These are phyloP conservation scores for Trametes pubescens DNA, from an alignment of 1,284 basidiomycete genomes.

Conservation along the genomic window DNA sequence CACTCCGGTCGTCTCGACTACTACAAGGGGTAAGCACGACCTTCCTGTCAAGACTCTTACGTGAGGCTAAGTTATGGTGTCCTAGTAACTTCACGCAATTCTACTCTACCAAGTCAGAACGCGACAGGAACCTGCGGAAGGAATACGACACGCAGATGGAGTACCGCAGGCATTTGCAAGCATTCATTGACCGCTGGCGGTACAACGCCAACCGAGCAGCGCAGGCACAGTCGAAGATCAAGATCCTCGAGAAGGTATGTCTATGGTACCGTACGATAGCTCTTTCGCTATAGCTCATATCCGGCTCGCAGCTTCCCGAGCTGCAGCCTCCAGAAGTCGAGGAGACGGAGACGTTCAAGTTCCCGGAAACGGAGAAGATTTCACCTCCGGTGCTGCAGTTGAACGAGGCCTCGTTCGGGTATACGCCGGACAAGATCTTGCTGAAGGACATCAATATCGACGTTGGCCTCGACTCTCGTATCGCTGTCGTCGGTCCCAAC, in stretches of 20 bases:
- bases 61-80: conserved; percentile 7
- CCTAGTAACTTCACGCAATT: conserved; percentile 96
- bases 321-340: conserved; percentile 92
- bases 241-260: conserved; percentile 93
- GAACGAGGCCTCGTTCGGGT: conserved; percentile 92
- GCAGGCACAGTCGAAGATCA: conserved; percentile 81
- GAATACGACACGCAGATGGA: conserved; percentile 97
- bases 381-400: conserved; percentile 97
- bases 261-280: background rate
- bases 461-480: conserved; percentile 87
- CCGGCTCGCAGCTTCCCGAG: conserved; percentile 75
- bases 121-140: conserved; percentile 89
- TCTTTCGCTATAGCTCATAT: background rate
- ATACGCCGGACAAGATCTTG: conserved; percentile 82
- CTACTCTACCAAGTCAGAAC: conserved; percentile 98
- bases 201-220: conserved; percentile 91
- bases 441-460: conserved; percentile 90
- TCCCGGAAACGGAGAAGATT: conserved; percentile 95
- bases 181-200: conserved; percentile 97
- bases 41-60: background rate
- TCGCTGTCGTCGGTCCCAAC: conserved; percentile 90
- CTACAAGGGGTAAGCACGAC: conserved; percentile 74
- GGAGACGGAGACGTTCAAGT: conserved; percentile 92
- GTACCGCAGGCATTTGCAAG: conserved; percentile 94
- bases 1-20: conserved; percentile 96